A percentile compares a stretch with the other conserved stretches of the same genome.
phyloP scores from a whole-genome alignment of 2,329 filamentous ascomycete genomes.

The Cladophialophora bantiana region DNA sequence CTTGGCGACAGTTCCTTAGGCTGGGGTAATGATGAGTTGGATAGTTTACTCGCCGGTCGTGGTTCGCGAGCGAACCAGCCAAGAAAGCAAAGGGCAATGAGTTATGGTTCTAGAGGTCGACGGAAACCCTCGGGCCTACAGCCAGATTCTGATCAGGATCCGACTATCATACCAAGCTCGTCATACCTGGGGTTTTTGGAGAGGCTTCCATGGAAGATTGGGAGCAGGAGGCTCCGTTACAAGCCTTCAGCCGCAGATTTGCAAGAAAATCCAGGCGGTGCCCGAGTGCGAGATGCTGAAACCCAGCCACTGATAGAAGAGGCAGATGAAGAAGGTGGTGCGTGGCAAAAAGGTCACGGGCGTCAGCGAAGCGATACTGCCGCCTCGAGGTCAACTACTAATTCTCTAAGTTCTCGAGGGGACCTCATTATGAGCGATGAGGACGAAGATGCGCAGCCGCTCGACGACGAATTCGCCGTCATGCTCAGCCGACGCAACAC shows the following conservation, averaged over 20 bases:
- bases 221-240: conserved; percentile 79
- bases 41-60: conserved; percentile 74
- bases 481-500: conserved; percentile 75
- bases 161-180: conserved; percentile 88
- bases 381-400: conserved; percentile 79
- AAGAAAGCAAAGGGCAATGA: conserved; percentile 80
- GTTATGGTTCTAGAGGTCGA: conserved; percentile 76
- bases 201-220: conserved; percentile 82
- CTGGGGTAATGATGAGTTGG: conserved; percentile 86
- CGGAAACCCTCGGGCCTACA: conserved; percentile 54
- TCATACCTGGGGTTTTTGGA: conserved; percentile 85
- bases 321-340: conserved; percentile 57
- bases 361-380: conserved; percentile 78
- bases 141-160: conserved; percentile 69
- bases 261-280: conserved; percentile 79
- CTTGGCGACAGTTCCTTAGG: conserved; percentile 63
- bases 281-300: conserved; percentile 59
- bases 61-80: conserved; percentile 65
- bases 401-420: conserved; percentile 84
- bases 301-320: conserved; percentile 74
- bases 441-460: conserved; percentile 81
- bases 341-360: conserved; percentile 47
- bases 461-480: conserved; percentile 92
- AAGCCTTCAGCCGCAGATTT: conserved; percentile 89
- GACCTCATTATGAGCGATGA: conserved; percentile 93